Evolutionary conservation across 257 asterid genomes (phyloP).

Genomic region (Fraxinus cuspidata): DNA sequence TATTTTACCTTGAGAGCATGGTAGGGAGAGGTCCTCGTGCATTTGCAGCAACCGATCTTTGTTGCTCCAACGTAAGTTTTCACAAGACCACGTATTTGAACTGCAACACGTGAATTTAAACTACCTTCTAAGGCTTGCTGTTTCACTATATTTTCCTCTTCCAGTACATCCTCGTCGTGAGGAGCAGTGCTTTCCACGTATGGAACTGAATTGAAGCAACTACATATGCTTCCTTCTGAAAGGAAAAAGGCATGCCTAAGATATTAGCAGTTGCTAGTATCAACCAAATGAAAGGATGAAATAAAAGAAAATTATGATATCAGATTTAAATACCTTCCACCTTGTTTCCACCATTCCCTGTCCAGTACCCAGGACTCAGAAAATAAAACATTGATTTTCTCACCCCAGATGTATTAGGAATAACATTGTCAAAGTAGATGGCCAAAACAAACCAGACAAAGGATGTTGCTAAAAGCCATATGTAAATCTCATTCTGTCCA

Average conservation of each 20-base stretch:
- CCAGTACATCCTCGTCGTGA: slow-evolving; percentile 86
- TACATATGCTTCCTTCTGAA: slow-evolving; percentile 81
- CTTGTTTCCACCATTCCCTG: slow-evolving; percentile 82
- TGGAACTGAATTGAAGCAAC: slow-evolving; percentile 63
- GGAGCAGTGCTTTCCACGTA: slow-evolving; percentile 55
- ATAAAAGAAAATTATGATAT: slow-evolving; percentile 17
- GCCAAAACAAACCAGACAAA: slow-evolving; percentile 77
- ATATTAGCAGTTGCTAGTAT: slow-evolving; percentile 24
- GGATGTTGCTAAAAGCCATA: slow-evolving; percentile 70
- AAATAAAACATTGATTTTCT: slow-evolving; percentile 76
- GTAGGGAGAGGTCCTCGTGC: slow-evolving; percentile 81
- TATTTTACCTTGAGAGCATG: slow-evolving; percentile 82
- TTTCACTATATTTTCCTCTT: slow-evolving; percentile 83
- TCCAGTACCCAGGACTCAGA: slow-evolving; percentile 84
- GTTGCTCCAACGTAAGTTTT: slow-evolving; percentile 72
- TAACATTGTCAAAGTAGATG: slow-evolving; percentile 80
- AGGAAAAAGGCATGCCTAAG: slow-evolving; percentile 25
- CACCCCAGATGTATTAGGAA: slow-evolving; percentile 85
- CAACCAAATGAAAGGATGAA: slow-evolving; percentile 4
- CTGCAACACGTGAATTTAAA: slow-evolving; percentile 64
- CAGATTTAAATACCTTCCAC: slow-evolving; percentile 55
- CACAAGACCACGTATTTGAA: slow-evolving; percentile 79
- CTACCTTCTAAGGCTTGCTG: slow-evolving; percentile 61
- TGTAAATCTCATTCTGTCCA: slow-evolving; percentile 72
- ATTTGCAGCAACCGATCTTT: slow-evolving; percentile 63